A percentile compares a stretch with the other conserved stretches of the same genome.
Evolutionary conservation across 2,329 filamentous ascomycete genomes (phyloP).

Genomic region (Teratosphaeria destructans): DNA sequence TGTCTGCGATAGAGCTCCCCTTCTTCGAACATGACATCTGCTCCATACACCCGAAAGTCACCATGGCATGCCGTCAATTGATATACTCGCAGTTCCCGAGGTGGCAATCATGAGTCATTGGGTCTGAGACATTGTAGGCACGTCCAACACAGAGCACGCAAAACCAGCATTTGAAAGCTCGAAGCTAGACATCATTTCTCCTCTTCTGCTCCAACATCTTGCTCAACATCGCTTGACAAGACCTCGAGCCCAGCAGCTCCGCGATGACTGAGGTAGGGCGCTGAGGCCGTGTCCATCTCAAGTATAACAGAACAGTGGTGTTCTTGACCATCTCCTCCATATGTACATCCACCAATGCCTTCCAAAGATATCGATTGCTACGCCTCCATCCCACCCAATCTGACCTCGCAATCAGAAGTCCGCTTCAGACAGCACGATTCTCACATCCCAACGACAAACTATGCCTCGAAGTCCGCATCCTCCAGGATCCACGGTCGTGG

Average conservation of each 20-base stretch:
- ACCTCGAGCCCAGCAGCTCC: not conserved
- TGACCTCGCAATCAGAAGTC: not conserved
- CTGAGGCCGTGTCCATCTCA: not conserved
- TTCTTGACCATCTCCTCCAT: not conserved
- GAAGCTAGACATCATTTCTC: no score
- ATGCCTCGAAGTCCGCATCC: not conserved
- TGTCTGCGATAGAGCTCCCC: no score
- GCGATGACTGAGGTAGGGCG: not conserved
- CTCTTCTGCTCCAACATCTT: not conserved
- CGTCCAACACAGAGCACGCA: no score
- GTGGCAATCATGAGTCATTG: no score
- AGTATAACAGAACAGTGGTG: not conserved
- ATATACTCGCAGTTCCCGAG: no score
- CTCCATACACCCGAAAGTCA: no score
- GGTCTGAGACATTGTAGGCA: no score
- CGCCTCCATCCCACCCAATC: not conserved
- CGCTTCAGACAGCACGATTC: not conserved
- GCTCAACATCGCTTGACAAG: not conserved
- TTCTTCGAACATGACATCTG: no score
- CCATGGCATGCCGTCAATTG: no score
- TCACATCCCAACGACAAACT: not conserved
- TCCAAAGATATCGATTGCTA: constrained; percentile 1
- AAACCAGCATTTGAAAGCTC: no score
- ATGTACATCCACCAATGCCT: not conserved
- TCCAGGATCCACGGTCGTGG: not conserved